phyloP scores from a whole-genome alignment of 805 yeast species.

The Cyberlindnera subsufficiens region DNA sequence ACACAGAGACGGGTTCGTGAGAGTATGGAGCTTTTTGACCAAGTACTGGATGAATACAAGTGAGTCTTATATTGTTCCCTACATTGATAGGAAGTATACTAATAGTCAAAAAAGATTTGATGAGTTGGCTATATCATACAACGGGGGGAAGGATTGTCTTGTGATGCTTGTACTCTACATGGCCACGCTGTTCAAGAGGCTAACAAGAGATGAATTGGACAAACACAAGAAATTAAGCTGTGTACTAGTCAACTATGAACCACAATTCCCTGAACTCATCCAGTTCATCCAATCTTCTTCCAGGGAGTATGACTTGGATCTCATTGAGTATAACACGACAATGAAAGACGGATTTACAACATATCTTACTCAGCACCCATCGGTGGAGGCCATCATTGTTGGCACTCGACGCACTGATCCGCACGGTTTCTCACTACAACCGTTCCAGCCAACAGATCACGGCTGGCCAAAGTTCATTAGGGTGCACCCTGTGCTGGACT shows the following conservation, averaged over 20 bases:
- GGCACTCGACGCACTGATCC: constrained; percentile 92
- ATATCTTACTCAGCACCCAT: constrained; percentile 47
- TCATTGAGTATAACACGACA: constrained; percentile 30
- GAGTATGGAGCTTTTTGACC: constrained; percentile 3
- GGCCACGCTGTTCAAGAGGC: constrained; percentile 40
- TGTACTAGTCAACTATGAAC: constrained; percentile 72
- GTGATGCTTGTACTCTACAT: constrained; percentile 77
- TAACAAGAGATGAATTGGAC: constrained; percentile 7
- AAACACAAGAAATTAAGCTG: constrained; percentile 37
- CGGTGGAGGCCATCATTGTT: constrained; percentile 70
- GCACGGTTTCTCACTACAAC: constrained; percentile 51
- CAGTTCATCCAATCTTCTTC: constrained; percentile 57
- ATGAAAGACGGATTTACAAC: constrained; percentile 65
- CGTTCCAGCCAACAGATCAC: constrained; percentile 73
- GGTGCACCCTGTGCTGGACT: constrained; percentile 82
- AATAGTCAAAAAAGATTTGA: constrained; percentile 9
- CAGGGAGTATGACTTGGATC: constrained; percentile 45
- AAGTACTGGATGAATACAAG: constrained; percentile 6
- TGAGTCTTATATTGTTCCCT: background rate
- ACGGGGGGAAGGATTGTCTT: constrained; percentile 96
- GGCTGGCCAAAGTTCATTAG: constrained; percentile 89
- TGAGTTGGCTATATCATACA: constrained; percentile 76
- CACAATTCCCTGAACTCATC: constrained; percentile 66
- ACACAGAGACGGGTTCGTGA: constrained; percentile 7
- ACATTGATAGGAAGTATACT: background rate